These are phyloP conservation scores for Biscogniauxia sp. DNA, from an alignment of 2,329 filamentous ascomycete genomes.

Conservation along the genomic window DNA sequence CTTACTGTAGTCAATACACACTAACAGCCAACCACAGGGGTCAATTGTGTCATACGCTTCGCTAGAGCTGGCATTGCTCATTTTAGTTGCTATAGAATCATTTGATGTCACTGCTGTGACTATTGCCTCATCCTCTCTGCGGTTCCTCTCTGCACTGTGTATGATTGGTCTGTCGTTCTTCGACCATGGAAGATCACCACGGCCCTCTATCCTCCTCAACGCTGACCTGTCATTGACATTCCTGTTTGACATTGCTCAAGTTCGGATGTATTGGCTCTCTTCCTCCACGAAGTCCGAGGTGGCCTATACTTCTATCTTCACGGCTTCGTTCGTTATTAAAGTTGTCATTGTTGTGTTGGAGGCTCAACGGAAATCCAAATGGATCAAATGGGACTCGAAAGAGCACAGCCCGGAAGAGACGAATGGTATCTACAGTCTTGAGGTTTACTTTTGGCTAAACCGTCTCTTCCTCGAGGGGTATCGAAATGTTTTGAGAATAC, in stretches of 20 bases:
- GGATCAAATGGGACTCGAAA: constrained; percentile 13
- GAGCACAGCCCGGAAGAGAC: constrained; percentile 35
- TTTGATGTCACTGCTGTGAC: constrained; percentile 2
- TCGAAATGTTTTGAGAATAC: constrained; percentile 29
- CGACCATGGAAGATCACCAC: constrained; percentile 20
- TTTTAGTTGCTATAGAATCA: constrained; percentile 8
- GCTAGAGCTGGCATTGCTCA: constrained; percentile 8
- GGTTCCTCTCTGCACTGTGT: constrained; percentile 9
- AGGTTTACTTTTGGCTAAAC: constrained; percentile 37
- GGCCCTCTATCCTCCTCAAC: constrained; percentile 43
- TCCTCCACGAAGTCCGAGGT: constrained; percentile 8
- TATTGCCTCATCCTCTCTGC: constrained; percentile 5
- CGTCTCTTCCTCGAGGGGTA: constrained; percentile 36
- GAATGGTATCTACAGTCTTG: constrained; percentile 34
- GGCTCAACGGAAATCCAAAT: constrained; percentile 19
- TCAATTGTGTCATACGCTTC: constrained; percentile 12
- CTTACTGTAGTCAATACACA: background rate
- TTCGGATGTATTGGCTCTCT: constrained; percentile 32
- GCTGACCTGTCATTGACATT: constrained; percentile 41
- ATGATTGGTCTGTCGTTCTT: constrained; percentile 13
- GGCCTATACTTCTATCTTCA: constrained; percentile 16
- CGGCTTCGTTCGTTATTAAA: constrained; percentile 18
- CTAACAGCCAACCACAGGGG: constrained; percentile 8
- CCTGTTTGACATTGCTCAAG: constrained; percentile 42
- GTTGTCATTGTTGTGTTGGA: constrained; percentile 19